Base-by-base conservation (phyloP, 495 filamentous ascomycete species). In the Aspergillus biplanus region DNA sequence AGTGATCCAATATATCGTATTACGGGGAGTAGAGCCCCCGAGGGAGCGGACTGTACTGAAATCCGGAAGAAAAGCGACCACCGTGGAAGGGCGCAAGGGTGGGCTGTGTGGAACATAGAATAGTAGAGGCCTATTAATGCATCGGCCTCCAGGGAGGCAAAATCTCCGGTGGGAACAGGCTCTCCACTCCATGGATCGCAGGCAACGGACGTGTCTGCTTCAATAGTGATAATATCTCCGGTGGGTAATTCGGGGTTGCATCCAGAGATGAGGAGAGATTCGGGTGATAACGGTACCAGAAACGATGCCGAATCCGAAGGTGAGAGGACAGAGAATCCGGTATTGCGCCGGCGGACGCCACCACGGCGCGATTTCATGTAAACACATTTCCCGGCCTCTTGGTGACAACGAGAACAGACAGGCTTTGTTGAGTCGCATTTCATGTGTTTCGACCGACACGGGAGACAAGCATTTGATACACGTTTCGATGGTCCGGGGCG, bases 21-120 rank as follows among this genome's bases (percentile, higher is more conserved):
- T 5, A 57, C 35, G 1, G 37, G 55, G 13, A 57, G 21, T 27
- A 57, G 35, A 1, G 37, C 9, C 5, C 46, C 55, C 4, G 46
- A 4, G n/a, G n/a, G 11, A 7, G 15, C 55, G 7, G 55, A 31
- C 9, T 39, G 69, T 47, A 61, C 70, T 69, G 44, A 64, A 59
- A 13, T 49, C 15, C 13, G 18, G 54, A 32, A 62, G 66, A 68
- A 33, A 63, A 58, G 7, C 67, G 68, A 53, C 15, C 33, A 46
- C 67, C 70, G 16, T 65, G 52, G 46, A 67, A 70, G 37, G 65
- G 56, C 71, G 35, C 55, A 57, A 8, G 55, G 55, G 16, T 88
- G 47, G 77, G 71, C 89, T 90, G 59, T 50, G 33, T 72, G 74
- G 53, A 71, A 76, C 42, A 73, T 37, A 6, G 64, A 64, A 2